A percentile compares a stretch with the other conserved stretches of the same genome.
Evolutionary conservation across 2,329 filamentous ascomycete species (phyloP).

Genomic region (Hypoxylon sp.): DNA sequence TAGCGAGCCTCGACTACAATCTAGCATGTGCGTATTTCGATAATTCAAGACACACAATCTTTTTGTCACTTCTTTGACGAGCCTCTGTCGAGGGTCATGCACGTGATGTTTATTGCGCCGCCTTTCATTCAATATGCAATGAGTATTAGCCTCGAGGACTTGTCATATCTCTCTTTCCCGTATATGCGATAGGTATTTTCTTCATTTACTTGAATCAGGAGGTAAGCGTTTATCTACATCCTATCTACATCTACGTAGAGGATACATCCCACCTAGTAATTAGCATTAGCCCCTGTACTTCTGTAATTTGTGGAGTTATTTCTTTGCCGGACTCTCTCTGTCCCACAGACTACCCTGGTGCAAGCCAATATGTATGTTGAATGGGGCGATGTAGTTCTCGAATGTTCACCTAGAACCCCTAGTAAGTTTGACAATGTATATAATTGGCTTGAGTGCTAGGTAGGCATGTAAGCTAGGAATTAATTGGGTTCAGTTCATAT

Average conservation of each 20-base stretch:
- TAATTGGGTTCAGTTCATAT: not conserved
- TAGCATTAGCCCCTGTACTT: not conserved
- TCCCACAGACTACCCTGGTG: not conserved
- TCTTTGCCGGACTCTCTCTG: not conserved
- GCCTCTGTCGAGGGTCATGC: conserved; percentile 5
- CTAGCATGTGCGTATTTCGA: not conserved
- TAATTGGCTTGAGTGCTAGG: not conserved
- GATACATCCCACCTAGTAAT: not conserved
- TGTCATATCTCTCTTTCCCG: not conserved
- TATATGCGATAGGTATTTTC: not conserved
- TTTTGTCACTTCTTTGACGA: not conserved
- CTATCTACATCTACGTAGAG: not conserved
- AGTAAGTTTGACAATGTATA: not conserved
- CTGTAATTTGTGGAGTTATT: not conserved
- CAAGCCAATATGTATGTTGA: not conserved
- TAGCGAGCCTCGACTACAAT: conserved; percentile 8
- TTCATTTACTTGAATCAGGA: not conserved
- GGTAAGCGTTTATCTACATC: no score
- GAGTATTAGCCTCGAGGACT: not conserved
- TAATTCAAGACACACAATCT: not conserved
- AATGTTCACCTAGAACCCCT: not conserved
- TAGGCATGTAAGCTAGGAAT: not conserved
- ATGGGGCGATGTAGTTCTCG: not conserved
- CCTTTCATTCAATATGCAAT: not conserved
- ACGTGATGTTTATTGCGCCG: conserved; percentile 12